A percentile compares a stretch with the other conserved stretches of the same genome.
phyloP scores from a whole-genome alignment of 2,329 filamentous ascomycete genomes.

The Fusarium odoratissimum region DNA sequence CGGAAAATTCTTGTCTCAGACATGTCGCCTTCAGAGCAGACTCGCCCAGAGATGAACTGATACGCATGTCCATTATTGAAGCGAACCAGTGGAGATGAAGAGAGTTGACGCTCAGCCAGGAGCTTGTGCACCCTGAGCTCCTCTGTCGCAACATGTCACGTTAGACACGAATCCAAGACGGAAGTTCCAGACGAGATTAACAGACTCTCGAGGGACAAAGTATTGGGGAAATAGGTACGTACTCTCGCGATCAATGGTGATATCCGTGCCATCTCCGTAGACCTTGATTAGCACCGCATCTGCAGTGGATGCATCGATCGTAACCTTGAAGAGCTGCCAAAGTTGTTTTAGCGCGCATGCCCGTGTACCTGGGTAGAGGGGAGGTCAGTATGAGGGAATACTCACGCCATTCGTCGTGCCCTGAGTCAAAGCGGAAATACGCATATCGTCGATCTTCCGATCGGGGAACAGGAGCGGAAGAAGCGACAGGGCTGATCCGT shows the following conservation, averaged over 20 bases:
- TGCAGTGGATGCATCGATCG: neutral
- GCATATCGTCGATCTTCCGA: neutral
- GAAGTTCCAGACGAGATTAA: neutral
- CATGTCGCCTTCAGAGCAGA: conserved; percentile 32
- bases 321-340: conserved; percentile 36
- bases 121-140: conserved; percentile 37
- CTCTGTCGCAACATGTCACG: conserved; percentile 16
- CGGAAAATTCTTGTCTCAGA: conserved; percentile 25
- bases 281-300: conserved; percentile 34
- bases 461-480: conserved; percentile 24
- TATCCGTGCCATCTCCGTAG: conserved; percentile 39
- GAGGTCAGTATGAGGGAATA: neutral
- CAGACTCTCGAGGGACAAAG: neutral
- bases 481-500: conserved; percentile 21
- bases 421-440: conserved; percentile 23
- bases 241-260: conserved; percentile 40
- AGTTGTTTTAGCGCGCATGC: neutral
- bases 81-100: conserved; percentile 31
- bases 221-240: neutral
- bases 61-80: conserved; percentile 39
- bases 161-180: conserved; percentile 20
- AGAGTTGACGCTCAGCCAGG: conserved; percentile 31
- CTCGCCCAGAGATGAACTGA: conserved; percentile 26
- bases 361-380: neutral
- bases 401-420: conserved; percentile 41